These are phyloP conservation scores for Pseudogymnoascus sp. DNA, from an alignment of 2,329 filamentous ascomycete genomes.

Conservation along the genomic window DNA sequence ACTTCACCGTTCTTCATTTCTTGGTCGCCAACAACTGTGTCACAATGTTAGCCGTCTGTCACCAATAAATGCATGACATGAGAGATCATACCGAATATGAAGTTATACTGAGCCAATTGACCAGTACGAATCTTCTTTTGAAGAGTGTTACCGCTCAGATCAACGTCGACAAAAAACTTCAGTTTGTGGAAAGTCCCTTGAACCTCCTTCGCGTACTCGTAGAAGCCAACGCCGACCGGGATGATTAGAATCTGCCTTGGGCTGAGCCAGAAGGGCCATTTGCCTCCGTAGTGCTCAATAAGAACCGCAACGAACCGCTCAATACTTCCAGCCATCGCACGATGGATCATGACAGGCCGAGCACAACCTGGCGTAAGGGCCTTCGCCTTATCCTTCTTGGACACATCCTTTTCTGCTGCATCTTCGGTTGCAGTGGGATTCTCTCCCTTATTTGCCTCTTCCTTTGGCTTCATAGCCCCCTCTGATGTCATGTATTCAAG, in stretches of 20 bases:
- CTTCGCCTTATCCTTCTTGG: constrained; percentile 36
- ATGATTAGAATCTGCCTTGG: constrained; percentile 75
- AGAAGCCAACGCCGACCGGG: constrained; percentile 63
- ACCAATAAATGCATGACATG: neutral
- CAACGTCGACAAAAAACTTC: constrained; percentile 62
- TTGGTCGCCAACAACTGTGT: constrained; percentile 50
- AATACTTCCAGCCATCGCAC: constrained; percentile 68
- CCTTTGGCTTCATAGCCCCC: constrained; percentile 36
- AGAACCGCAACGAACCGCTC: constrained; percentile 65
- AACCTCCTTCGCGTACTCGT: constrained; percentile 69
- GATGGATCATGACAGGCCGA: constrained; percentile 79
- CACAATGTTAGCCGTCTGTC: neutral
- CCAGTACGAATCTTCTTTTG: constrained; percentile 84
- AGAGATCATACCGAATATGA: constrained; percentile 56
- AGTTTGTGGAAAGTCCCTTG: constrained; percentile 58
- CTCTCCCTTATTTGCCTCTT: constrained; percentile 19
- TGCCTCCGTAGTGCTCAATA: constrained; percentile 76
- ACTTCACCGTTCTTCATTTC: constrained; percentile 52
- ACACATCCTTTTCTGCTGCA: constrained; percentile 23
- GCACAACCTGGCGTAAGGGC: constrained; percentile 60
- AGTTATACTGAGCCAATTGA: constrained; percentile 76
- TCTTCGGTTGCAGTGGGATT: neutral
- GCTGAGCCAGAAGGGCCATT: constrained; percentile 85
- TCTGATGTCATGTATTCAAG: constrained; percentile 78
- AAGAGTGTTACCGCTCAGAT: constrained; percentile 69